Conservation (phyloP, 2,329 filamentous ascomycete species). For the Fusarium equiseti region DNA sequence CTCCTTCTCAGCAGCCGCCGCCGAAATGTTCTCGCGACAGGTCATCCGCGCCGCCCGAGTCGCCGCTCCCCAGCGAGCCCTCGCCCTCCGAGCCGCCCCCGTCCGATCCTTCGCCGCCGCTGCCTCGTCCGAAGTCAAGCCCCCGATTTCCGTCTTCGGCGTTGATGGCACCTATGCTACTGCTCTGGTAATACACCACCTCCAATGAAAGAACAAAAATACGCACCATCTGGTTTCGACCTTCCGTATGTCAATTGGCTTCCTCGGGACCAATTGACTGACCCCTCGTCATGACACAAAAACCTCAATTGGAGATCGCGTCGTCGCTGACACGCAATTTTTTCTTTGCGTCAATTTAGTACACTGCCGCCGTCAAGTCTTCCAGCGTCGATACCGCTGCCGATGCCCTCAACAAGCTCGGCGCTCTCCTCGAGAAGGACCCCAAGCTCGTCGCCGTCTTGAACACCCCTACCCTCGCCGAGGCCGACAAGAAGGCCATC, state of each 20-base stretch:
- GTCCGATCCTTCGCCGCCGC: slow-evolving; percentile 85
- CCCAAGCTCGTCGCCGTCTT: slow-evolving; percentile 83
- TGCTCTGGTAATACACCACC: slow-evolving; percentile 82
- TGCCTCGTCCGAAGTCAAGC: slow-evolving; percentile 76
- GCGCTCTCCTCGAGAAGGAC: slow-evolving; percentile 82
- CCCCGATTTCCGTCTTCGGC: slow-evolving; percentile 92
- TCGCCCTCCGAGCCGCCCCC: slow-evolving; percentile 59
- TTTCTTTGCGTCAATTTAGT: slow-evolving; percentile 69
- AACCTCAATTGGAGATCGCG: slow-evolving; percentile 42
- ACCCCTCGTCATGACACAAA: slow-evolving; percentile 35
- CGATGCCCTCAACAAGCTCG: slow-evolving; percentile 80
- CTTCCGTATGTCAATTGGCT: slow-evolving; percentile 39
- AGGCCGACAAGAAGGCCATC: slow-evolving; percentile 86
- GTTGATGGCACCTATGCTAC: slow-evolving; percentile 98
- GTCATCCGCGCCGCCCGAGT: slow-evolving; percentile 67
- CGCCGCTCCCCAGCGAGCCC: slow-evolving; percentile 70
- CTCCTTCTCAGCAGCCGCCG: slow-evolving; percentile 26
- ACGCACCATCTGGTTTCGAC: slow-evolving; percentile 8
- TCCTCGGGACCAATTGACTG: slow-evolving; percentile 6
- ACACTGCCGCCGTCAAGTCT: slow-evolving; percentile 93
- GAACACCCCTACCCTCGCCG: slow-evolving; percentile 80
- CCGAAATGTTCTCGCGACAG: slow-evolving; percentile 71
- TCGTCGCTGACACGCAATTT: slow-evolving; percentile 42
- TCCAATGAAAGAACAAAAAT: slow-evolving; percentile 1
- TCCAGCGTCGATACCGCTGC: slow-evolving; percentile 86